Evolutionary conservation across 192 early-diverging fungal genomes (phyloP), one percentile per base, ranked within the genome.

Genomic region (Umbelopsis ramanniana): DNA sequence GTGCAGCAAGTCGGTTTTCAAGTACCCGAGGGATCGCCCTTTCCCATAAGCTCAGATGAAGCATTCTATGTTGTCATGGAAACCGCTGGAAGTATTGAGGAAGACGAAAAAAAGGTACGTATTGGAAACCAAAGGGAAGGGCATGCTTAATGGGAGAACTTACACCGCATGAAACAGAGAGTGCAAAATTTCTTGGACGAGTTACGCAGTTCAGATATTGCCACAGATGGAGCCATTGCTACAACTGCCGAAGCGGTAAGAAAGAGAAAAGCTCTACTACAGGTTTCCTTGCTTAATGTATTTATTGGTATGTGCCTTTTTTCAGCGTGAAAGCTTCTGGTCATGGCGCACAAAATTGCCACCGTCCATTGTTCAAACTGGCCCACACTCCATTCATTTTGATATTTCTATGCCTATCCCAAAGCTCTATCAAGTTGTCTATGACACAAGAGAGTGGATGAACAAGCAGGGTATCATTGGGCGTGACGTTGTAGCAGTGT

Each of bases 61-160:
- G 90, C 89, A n/a, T 98, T 97, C 82, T 95, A 95, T 72, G 90
- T 96, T 23, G 79, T 98, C 46, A 81, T 98, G 54, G 97, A 98
- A 82, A 97, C 94, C 8, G 86, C 83, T 55, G 96, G 97, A 1
- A 90, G 89, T 47, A 93, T 93, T 75, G 89, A 93, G 67, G 89
- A 92, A 3, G 95, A 98, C 74, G 95, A 97, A 73, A 87, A 92
- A 67, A 94, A 90, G 40, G 76, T 78, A 6, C 23, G 47, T 66
- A 38, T 40, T 8, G 8, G 38, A 40, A 6, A 40, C 4, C 40
- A 43, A 5, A 43, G 11, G 17, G 26, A 0, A 11, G n/a, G 29
- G 7, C 33, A 17, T 40, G 8, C 7, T 12, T 43, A 29, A 29
- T 60, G 48, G 69, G 14, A 17, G 14, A 15, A 60, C 2, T 14